Conservation (phyloP, 106 monocot species). For the Alisma plantagoaquatica region DNA sequence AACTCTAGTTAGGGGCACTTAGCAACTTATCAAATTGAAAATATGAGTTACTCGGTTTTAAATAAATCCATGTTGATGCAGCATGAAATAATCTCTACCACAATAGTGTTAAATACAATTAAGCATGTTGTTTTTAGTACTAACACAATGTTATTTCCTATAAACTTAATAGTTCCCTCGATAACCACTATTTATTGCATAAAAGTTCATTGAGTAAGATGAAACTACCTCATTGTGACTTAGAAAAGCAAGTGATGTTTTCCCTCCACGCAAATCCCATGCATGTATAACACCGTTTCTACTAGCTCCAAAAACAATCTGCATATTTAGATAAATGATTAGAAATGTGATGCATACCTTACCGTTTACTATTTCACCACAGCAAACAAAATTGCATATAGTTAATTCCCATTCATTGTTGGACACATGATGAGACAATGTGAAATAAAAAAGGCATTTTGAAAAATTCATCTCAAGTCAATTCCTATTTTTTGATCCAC, state of each 20-base stretch:
- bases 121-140: not conserved
- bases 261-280: constrained; percentile 97
- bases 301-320: constrained; percentile 84
- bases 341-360: not conserved
- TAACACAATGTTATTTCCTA: not conserved
- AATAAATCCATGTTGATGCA: no score
- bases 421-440: not conserved
- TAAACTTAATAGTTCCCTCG: not conserved
- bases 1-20: no score
- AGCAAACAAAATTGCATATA: not conserved
- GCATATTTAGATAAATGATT: not conserved
- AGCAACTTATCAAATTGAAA: no score
- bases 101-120: not conserved
- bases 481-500: not conserved
- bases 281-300: constrained; percentile 57
- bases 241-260: constrained; percentile 82
- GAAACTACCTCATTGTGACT: constrained; percentile 58
- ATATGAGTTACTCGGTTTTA: no score
- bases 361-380: not conserved
- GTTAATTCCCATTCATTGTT: not conserved
- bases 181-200: not conserved
- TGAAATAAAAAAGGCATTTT: not conserved
- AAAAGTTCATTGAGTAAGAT: not conserved
- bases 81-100: no score
- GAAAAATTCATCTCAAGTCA: no score